These are phyloP conservation scores for Plasmodium cynomolgi DNA, from an alignment of 169 alveolate genomes.

Conservation along the genomic window DNA sequence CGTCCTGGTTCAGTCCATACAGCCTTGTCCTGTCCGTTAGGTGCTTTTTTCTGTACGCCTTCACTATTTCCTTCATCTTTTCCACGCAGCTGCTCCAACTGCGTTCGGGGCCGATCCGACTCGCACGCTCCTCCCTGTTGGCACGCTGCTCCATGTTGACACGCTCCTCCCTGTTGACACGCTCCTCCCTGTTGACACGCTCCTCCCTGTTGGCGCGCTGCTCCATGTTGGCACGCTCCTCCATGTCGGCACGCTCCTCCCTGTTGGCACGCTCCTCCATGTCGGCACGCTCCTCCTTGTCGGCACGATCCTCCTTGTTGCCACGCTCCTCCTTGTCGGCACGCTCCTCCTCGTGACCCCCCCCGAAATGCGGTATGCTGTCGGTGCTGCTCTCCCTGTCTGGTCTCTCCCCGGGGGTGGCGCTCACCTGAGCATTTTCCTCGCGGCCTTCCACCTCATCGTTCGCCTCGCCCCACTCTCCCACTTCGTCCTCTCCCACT, in stretches of 20 bases:
- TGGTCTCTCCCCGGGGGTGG: neutral
- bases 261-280: neutral
- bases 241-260: too few species aligned
- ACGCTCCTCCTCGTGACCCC: neutral
- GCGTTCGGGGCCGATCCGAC: neutral
- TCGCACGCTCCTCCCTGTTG: neutral
- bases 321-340: neutral
- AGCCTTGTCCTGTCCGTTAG: slow-evolving; percentile 10
- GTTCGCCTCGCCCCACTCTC: neutral
- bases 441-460: neutral
- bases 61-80: neutral
- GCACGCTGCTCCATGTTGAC: neutral
- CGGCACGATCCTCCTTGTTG: neutral
- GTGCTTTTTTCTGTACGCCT: slow-evolving; percentile 26
- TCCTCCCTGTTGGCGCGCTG: too few species aligned
- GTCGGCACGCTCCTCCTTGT: too few species aligned
- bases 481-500: neutral
- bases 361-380: neutral
- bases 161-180: neutral
- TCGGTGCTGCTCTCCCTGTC: neutral
- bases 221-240: neutral
- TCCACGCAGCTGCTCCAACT: neutral
- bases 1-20: slow-evolving; percentile 70
- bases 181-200: neutral
- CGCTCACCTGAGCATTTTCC: neutral